These are phyloP conservation scores for Termitomyces sp. DNA, from an alignment of 768 basidiomycete genomes.

Conservation along the genomic window DNA sequence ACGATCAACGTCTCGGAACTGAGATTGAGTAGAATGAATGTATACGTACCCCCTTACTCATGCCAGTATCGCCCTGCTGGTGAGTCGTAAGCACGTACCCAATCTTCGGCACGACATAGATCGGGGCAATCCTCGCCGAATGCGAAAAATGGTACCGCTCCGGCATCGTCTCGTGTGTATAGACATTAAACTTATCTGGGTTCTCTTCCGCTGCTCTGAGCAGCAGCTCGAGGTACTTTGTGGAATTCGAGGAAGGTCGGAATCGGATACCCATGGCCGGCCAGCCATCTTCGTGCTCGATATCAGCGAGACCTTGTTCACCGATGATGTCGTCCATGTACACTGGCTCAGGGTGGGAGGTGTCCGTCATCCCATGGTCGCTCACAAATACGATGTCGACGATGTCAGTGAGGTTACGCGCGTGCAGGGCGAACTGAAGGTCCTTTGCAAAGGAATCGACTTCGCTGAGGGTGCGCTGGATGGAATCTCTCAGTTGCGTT, in stretches of 20 bases:
- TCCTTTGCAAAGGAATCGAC: slow-evolving; percentile 76
- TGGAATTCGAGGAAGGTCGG: slow-evolving; percentile 49
- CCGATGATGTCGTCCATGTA: slow-evolving; percentile 84
- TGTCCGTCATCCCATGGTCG: slow-evolving; percentile 92
- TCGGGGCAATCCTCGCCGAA: slow-evolving; percentile 79
- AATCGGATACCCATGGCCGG: slow-evolving; percentile 88
- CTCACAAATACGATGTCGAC: slow-evolving; percentile 89
- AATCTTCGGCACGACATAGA: slow-evolving; percentile 80
- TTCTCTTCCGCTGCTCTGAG: slow-evolving; percentile 48
- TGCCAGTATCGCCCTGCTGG: slow-evolving; percentile 53
- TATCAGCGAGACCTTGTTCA: slow-evolving; percentile 50
- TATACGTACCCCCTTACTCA: slow-evolving; percentile 73
- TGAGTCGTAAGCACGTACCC: slow-evolving; percentile 77
- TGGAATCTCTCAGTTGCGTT: slow-evolving; percentile 1
- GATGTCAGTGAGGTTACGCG: slow-evolving; percentile 76
- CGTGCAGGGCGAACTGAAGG: slow-evolving; percentile 58
- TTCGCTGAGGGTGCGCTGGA: slow-evolving; percentile 56
- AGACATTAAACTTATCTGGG: slow-evolving; percentile 72
- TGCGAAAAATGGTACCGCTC: slow-evolving; percentile 71
- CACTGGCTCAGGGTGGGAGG: slow-evolving; percentile 69
- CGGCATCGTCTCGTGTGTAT: slow-evolving; percentile 80
- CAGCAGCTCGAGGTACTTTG: slow-evolving; percentile 54
- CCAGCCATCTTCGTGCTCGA: slow-evolving; percentile 86
- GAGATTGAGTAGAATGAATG: neutral
- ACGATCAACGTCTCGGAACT: neutral